Evolutionary conservation across 352 stramenopile genomes (phyloP), one percentile per base, ranked within the genome.

Genomic region (Globisporangium orthogonon): DNA sequence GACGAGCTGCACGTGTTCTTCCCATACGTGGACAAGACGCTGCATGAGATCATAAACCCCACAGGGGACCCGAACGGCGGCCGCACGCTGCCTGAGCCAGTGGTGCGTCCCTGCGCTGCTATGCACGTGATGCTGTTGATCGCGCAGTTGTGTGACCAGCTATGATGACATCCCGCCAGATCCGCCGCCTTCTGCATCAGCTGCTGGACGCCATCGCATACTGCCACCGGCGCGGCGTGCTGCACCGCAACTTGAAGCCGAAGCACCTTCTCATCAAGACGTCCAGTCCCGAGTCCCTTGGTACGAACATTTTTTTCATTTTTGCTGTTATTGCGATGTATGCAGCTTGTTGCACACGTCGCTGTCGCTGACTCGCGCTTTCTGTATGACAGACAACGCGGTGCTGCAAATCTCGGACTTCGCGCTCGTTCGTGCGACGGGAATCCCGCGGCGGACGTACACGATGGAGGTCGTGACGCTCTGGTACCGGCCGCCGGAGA

Each of bases 1-100:
- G 83, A 95, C 50, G 83, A 95, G 49, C 78, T 97, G 0, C 83
- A 95, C 52, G 81, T 96, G 11, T 96, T 97, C 66, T 97, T 97
- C 58, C 79, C 82, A 40, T 97, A 87, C 57, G 86, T 96, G 28
- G 88, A 95, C 65, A 90, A 94, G 63, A 96, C 86, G 3, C 61
- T 97, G 18, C 89, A 95, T 56, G 89, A 96, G 66, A 80, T 95
- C 56, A 94, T 96, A 57, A 97, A 97, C 61, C 88, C 88, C 1
- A 92, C 81, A 1, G 86, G 84, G 6, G 86, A 95, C 46, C 83
- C 83, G 10, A 89, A 73, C 51, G 85, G 87, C 17, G 87, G 87
- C 7, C 74, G 83, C 33, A 73, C 89, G 1, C 54, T 96, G 15
- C 74, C 83, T 10, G 84, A 95, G 47, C 63, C 64, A 66, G 78